Evolutionary conservation across 2,329 filamentous ascomycete genomes (phyloP).

Genomic region (Thermothelomyces thermophilus): DNA sequence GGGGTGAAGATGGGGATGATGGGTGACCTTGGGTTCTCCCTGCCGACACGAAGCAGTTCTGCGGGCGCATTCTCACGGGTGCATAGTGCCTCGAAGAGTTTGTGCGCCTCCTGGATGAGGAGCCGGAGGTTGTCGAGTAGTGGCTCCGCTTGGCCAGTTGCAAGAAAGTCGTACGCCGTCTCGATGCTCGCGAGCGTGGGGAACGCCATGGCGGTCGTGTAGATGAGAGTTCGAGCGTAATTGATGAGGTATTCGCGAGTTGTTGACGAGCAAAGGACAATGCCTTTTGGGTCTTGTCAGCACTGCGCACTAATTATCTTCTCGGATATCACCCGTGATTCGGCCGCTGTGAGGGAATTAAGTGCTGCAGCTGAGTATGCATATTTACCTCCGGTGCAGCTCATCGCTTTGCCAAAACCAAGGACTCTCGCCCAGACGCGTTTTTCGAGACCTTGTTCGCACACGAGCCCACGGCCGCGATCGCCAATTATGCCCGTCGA

Average conservation of each 20-base stretch:
- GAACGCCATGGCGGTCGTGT: slow-evolving; percentile 40
- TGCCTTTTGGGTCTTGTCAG: slow-evolving; percentile 3
- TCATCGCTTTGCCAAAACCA: slow-evolving; percentile 62
- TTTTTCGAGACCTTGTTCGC: slow-evolving; percentile 47
- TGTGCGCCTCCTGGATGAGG: slow-evolving; percentile 40
- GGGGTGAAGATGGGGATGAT: slow-evolving; percentile 51
- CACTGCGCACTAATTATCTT: not conserved
- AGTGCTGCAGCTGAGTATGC: too few species aligned
- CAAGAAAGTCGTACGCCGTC: slow-evolving; percentile 28
- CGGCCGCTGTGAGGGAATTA: too few species aligned
- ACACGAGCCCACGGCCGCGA: slow-evolving; percentile 52
- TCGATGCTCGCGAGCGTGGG: slow-evolving; percentile 28
- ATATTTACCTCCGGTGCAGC: slow-evolving; percentile 64
- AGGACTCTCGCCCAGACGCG: slow-evolving; percentile 53
- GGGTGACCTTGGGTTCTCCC: slow-evolving; percentile 40
- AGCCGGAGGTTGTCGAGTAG: slow-evolving; percentile 37
- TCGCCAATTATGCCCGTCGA: slow-evolving; percentile 55
- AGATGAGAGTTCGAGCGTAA: slow-evolving; percentile 68
- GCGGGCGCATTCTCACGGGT: slow-evolving; percentile 23
- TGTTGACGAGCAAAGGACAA: slow-evolving; percentile 53
- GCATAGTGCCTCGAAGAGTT: slow-evolving; percentile 29
- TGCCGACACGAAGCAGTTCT: slow-evolving; percentile 26
- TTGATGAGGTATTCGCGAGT: slow-evolving; percentile 64
- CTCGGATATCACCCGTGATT: too few species aligned
- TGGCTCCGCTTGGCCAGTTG: slow-evolving; percentile 22